Percentiles rank a stretch among this genome's conserved stretches.
phyloP scores from a whole-genome alignment of 2,329 filamentous ascomycete species.

The Alternaria sp. region DNA sequence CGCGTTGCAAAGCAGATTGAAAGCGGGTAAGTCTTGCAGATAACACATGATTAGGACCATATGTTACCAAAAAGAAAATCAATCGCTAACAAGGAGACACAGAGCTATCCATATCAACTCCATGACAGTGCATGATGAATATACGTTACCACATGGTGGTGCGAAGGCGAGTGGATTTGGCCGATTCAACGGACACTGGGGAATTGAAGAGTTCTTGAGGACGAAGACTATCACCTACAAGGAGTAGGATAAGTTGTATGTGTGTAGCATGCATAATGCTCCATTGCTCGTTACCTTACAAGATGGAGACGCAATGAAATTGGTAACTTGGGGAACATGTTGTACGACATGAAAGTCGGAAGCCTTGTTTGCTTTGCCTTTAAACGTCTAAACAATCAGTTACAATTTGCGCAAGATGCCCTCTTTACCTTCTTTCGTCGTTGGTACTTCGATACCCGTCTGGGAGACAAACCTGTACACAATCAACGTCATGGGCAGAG shows the following conservation, averaged over 20 bases:
- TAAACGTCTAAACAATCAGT: background rate
- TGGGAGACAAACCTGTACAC: background rate
- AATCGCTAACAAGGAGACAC: constrained; percentile 1
- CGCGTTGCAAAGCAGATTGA: constrained; percentile 60
- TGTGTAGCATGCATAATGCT: background rate
- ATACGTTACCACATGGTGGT: constrained; percentile 59
- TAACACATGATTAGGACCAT: background rate
- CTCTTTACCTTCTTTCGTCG: background rate
- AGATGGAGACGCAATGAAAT: background rate
- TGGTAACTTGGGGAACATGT: background rate
- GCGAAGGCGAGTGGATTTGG: constrained; percentile 61
- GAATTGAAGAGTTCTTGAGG: constrained; percentile 59
- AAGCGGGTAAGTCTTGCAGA: constrained; percentile 59
- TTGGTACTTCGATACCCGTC: background rate
- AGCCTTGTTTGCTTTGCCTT: background rate
- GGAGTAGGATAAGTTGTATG: constrained; percentile 26
- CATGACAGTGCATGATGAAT: constrained; percentile 62
- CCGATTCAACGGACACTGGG: constrained; percentile 57
- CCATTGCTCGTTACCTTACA: too few relatives aligned
- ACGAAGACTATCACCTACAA: constrained; percentile 55
- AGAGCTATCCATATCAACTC: constrained; percentile 61
- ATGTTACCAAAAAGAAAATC: background rate
- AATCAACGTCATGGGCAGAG: background rate
- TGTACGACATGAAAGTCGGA: background rate
- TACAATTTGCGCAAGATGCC: background rate